Evolutionary conservation across 2,329 filamentous ascomycete species (phyloP), one percentile per base, ranked within the genome.

Genomic region (Furcasterigmium sp.): DNA sequence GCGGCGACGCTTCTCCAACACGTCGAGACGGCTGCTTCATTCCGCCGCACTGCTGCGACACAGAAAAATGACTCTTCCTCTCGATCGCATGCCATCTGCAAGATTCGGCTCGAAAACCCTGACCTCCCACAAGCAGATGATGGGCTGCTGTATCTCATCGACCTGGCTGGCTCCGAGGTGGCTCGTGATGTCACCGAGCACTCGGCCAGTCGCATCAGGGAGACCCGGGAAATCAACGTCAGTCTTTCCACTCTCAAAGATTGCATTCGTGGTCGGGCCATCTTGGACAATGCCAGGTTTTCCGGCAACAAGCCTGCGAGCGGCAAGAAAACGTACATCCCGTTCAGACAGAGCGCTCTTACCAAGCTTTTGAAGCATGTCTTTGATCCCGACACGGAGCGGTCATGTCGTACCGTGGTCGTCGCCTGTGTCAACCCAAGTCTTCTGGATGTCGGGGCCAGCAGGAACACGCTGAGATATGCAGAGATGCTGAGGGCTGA

Each of bases 221-320:
- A 74, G 51, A 61, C 68, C 4, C 58, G 62, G 11, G 65, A 73
- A 52, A 74, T 75, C 57, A 74, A 74, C 50, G 62, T 57, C 8
- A 73, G 69, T 46, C 60, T 75, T 0, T 73, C 70, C 0, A 62
- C 69, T 0, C 61, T 77, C 3, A 76, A 76, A 46, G 73, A 76
- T 49, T 76, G 72, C 44, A 76, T 77, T 39, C 65, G 72, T 1
- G 69, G 65, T 2, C 65, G 67, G 30, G 65, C 66, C 1, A 53
- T 62, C 26, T 50, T 60, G 0, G 64, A 72, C 35, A 54, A 55
- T 7, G 34, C 46, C 1, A 35, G 15, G 17, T 44, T 42, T 9
- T 45, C 30, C 15, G 43, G 37, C 3, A n/a, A n/a, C n/a, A 47
- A 45, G 29, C 25, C 30, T 5, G 44, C 41, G 23, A 18, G 43